Base-by-base conservation (phyloP, 805 yeast genomes). In the Lachancea quebecensis region DNA sequence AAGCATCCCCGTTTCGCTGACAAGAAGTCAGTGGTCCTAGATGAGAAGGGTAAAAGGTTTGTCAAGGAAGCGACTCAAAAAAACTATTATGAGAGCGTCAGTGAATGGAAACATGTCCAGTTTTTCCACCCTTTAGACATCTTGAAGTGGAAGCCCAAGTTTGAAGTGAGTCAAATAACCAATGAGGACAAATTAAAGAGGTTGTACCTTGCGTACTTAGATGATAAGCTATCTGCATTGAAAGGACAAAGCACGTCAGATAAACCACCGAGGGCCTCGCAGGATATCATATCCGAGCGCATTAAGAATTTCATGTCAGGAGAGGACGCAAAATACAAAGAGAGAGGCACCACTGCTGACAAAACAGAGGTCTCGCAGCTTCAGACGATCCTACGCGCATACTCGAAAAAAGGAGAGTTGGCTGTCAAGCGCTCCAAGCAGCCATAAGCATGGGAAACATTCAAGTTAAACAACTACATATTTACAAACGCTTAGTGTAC, bases 31-130 rank as follows among this genome's bases (percentile, higher is more conserved):
- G 39, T 32, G 2, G 37, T 45, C 10, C 33, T 48, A 35, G 44
- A 44, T 79, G 57, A 71, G 65, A 52, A 59, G 70, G 29, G 77
- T 81, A 27, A 55, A 78, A 46, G 61, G 65, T 25, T 60, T 79
- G 12, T 72, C 79, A 67, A 59, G 62, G 25, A 60, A 58, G 25
- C 33, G 72, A 4, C 54, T 73, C 48, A 66, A 11, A 45, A 49
- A 21, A 38, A 53, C 17, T 58, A 51, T 37, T 59, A 59, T 39
- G 45, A 38, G 8, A 41, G 49, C 8, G 35, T 45, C 4, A 25
- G 31, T 9, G 39, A 41, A 9, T 55, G 54, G 58, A 55, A 21
- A 38, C 52, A 46, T 18, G 60, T 57, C 25, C 53, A 44, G 38
- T 63, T 63, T 50, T 59, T 56, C 57, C 66, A 44, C 45, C 59